Conservation (phyloP, 1,284 basidiomycete species). For the Phaffia rhodozyma region DNA sequence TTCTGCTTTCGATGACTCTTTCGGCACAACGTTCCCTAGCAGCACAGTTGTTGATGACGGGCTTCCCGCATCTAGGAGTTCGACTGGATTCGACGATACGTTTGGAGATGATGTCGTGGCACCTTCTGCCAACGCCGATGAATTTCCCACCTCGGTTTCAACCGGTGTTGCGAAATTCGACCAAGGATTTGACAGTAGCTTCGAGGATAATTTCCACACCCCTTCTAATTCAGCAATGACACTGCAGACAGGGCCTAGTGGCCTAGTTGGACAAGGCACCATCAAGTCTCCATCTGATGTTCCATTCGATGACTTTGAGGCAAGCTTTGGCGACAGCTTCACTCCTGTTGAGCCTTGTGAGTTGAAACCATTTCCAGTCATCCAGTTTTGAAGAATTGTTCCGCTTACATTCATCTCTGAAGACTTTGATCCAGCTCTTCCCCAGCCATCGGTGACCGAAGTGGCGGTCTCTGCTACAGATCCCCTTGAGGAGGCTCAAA, state of each 20-base stretch:
- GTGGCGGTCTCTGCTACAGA: neutral
- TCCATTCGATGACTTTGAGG: constrained; percentile 11
- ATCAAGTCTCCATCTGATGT: neutral
- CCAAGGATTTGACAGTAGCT: constrained; percentile 21
- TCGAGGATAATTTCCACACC: constrained; percentile 25
- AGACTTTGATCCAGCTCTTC: constrained; percentile 30
- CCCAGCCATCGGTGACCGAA: neutral
- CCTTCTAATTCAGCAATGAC: constrained; percentile 1
- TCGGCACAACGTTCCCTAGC: constrained; percentile 38
- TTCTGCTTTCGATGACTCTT: constrained; percentile 51
- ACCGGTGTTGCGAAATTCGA: constrained; percentile 1
- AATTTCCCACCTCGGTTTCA: no score
- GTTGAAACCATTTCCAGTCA: neutral
- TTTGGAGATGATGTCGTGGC: neutral
- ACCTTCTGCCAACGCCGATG: no score
- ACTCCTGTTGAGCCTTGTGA: constrained; percentile 17
- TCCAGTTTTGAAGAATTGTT: neutral
- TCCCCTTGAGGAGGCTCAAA: constrained; percentile 5
- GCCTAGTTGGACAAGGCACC: no score
- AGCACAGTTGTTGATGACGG: neutral
- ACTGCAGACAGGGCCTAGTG: neutral
- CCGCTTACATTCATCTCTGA: constrained; percentile 32
- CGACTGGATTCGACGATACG: neutral
- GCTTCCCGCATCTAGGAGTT: neutral
- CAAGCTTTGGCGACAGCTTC: constrained; percentile 21